Percentiles rank a stretch among this genome's conserved stretches.
Conservation (phyloP, 805 yeast species). For the Starmerella sp. region DNA sequence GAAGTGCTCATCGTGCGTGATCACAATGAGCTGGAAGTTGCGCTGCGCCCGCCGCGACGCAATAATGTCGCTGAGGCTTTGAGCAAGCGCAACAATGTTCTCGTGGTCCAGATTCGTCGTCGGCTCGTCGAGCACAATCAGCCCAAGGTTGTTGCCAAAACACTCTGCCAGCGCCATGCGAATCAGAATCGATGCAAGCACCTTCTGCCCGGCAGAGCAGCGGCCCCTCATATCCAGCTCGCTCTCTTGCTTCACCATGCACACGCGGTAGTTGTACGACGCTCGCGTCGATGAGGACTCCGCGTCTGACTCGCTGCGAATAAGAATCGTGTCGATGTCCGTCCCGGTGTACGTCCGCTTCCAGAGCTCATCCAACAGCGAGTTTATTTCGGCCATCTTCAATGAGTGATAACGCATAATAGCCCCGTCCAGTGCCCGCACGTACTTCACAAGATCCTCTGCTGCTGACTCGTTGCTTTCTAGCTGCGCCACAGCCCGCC, state of each 20-base stretch:
- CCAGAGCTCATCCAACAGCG: constrained; percentile 85
- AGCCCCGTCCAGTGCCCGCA: constrained; percentile 80
- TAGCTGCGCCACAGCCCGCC: constrained; percentile 59
- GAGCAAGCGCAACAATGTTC: constrained; percentile 79
- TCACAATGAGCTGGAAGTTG: constrained; percentile 88
- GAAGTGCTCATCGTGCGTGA: constrained; percentile 93
- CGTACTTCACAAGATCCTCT: constrained; percentile 70
- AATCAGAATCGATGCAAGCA: constrained; percentile 80
- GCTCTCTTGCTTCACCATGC: constrained; percentile 83
- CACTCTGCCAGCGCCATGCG: constrained; percentile 89
- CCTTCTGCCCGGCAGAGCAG: constrained; percentile 97
- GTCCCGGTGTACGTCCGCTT: constrained; percentile 87
- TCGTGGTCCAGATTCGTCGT: constrained; percentile 89
- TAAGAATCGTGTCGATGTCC: constrained; percentile 83
- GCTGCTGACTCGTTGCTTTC: constrained; percentile 67
- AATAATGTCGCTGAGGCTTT: constrained; percentile 63
- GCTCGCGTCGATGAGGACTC: constrained; percentile 35
- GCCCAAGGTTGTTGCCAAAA: constrained; percentile 89
- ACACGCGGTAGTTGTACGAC: constrained; percentile 84
- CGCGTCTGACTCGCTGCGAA: constrained; percentile 58
- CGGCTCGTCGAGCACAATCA: constrained; percentile 94
- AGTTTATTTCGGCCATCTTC: constrained; percentile 87
- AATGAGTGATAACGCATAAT: constrained; percentile 84
- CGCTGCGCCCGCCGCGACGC: constrained; percentile 61
- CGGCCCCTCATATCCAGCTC: constrained; percentile 97